A percentile compares a stretch with the other conserved stretches of the same genome.
phyloP scores from a whole-genome alignment of 2,329 filamentous ascomycete genomes.

The Alternaria sp. region DNA sequence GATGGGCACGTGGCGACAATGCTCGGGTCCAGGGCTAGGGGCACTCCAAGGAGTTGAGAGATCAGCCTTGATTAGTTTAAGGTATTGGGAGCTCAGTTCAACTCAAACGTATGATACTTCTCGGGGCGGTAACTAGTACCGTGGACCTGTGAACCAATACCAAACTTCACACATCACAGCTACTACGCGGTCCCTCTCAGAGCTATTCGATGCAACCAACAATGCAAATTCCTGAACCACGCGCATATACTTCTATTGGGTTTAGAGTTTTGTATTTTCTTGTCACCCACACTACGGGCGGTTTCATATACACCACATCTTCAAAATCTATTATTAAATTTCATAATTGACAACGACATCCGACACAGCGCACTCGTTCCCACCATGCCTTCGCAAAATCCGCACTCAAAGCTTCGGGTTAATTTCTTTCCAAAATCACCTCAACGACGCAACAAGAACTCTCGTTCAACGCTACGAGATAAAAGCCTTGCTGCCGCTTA shows the following conservation, averaged over 20 bases:
- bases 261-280: not conserved
- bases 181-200: not conserved
- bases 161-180: not conserved
- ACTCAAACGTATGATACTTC: no score
- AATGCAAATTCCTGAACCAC: not conserved
- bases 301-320: not conserved
- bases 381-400: not conserved
- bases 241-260: not conserved
- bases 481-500: constrained; percentile 5
- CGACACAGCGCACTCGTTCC: not conserved
- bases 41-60: no score
- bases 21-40: no score
- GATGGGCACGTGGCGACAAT: no score
- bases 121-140: not conserved
- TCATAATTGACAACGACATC: not conserved
- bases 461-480: not conserved
- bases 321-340: not conserved
- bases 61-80: no score
- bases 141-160: not conserved
- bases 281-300: not conserved
- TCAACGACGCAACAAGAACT: not conserved
- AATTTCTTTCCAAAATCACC: constrained; percentile 13
- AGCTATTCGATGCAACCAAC: not conserved
- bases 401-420: constrained; percentile 5
- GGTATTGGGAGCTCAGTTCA: no score